Evolutionary conservation across 495 filamentous ascomycete genomes (phyloP).

Genomic region (Xanthoparmelia taractica): DNA sequence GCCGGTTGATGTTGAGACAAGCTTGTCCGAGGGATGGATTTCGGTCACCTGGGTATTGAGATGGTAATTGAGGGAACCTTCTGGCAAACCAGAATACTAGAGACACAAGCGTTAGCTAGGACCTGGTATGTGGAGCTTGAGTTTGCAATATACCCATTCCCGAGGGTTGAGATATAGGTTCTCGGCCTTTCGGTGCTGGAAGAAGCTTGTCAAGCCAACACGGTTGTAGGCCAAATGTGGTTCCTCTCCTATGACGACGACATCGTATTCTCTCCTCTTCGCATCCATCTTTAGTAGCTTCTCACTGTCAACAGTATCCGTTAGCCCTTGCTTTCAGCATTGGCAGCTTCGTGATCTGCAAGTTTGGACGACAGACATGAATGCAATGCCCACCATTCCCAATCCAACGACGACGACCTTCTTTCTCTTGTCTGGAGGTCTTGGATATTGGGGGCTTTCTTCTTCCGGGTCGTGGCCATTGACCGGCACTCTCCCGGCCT

Average conservation of each 20-base stretch:
- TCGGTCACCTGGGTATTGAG: conserved; percentile 72
- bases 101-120: conserved; percentile 6
- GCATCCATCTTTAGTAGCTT: conserved; percentile 84
- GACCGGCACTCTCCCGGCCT: conserved; percentile 23
- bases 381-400: conserved; percentile 92
- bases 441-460: conserved; percentile 22
- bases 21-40: conserved; percentile 57
- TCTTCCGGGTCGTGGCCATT: conserved; percentile 24
- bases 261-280: conserved; percentile 67
- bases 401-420: conserved; percentile 81
- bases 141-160: conserved; percentile 63
- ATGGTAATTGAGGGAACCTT: conserved; percentile 69
- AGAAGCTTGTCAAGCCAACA: conserved; percentile 90
- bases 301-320: conserved; percentile 47
- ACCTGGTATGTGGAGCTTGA: too few species aligned
- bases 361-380: conserved; percentile 57
- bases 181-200: conserved; percentile 82
- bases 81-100: conserved; percentile 42
- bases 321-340: not conserved
- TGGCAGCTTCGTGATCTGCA: not conserved
- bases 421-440: conserved; percentile 41
- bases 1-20: conserved; percentile 63
- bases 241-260: conserved; percentile 90
- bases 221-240: conserved; percentile 90
- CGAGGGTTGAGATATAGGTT: conserved; percentile 82